Evolutionary conservation across 139 green algal species (phyloP).

Genomic region (Chlorella ohadii): DNA sequence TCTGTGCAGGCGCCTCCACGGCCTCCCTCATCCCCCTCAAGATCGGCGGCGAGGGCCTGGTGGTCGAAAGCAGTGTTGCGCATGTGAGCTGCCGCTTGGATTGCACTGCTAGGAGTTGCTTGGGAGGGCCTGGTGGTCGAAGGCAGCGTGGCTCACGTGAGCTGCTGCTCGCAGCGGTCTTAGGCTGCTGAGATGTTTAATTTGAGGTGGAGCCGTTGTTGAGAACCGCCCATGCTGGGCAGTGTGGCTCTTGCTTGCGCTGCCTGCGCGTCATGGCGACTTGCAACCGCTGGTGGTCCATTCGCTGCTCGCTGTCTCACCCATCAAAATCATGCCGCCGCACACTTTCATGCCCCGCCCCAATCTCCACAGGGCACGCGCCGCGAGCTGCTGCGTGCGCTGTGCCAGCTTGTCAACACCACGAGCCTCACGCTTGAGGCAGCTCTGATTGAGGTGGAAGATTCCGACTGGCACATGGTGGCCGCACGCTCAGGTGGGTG

Average conservation of each 20-base stretch:
- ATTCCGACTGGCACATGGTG: slow-evolving; percentile 53
- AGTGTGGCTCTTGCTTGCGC: too few relatives aligned
- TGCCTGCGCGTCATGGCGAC: too few relatives aligned
- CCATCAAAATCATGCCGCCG: too few relatives aligned
- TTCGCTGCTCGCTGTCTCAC: too few relatives aligned
- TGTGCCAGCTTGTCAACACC: slow-evolving; percentile 78
- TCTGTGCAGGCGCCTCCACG: neutral
- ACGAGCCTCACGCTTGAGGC: slow-evolving; percentile 74
- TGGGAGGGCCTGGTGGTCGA: slow-evolving; percentile 66
- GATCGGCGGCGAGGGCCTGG: slow-evolving; percentile 41
- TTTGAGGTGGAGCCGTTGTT: too few relatives aligned
- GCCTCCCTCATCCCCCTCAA: slow-evolving; percentile 33
- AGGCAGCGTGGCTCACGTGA: slow-evolving; percentile 42
- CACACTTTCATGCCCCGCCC: neutral
- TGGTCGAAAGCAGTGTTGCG: slow-evolving; percentile 64
- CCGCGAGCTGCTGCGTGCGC: slow-evolving; percentile 70
- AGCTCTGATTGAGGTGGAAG: slow-evolving; percentile 51
- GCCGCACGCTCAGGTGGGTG: slow-evolving; percentile 23
- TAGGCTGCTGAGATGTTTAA: too few relatives aligned
- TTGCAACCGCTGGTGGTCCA: too few relatives aligned
- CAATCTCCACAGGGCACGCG: slow-evolving; percentile 49
- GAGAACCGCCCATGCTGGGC: too few relatives aligned
- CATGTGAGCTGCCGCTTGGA: slow-evolving; percentile 20
- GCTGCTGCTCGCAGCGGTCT: neutral
- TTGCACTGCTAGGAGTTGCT: too few relatives aligned